Evolutionary conservation across 1,139 yeast species (phyloP).

Genomic region (Martiniozyma asiatica): DNA sequence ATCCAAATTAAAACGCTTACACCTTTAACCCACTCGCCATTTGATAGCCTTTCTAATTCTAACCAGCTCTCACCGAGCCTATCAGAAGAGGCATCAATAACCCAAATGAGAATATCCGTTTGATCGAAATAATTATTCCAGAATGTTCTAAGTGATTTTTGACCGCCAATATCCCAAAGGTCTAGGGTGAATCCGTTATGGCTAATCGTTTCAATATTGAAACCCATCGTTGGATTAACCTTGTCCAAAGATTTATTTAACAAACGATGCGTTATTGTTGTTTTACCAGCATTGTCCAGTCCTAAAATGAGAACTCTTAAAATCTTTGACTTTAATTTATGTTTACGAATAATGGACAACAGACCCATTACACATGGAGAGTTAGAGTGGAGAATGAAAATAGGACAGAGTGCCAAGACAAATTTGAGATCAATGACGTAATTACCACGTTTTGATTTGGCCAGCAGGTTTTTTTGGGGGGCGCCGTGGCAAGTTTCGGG

Average conservation of each 20-base stretch:
- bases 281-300: too few relatives aligned
- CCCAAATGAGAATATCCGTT: constrained; percentile 84
- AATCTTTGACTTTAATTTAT: too few relatives aligned
- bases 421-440: too few relatives aligned
- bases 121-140: constrained; percentile 89
- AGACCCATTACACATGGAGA: too few relatives aligned
- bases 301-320: too few relatives aligned
- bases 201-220: constrained; percentile 35
- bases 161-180: constrained; percentile 88
- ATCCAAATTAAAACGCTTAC: constrained; percentile 38
- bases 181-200: constrained; percentile 42
- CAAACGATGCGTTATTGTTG: too few relatives aligned
- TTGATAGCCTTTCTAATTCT: constrained; percentile 52
- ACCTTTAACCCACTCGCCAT: constrained; percentile 61
- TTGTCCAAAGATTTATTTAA: constrained; percentile 28
- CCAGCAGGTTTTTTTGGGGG: too few relatives aligned
- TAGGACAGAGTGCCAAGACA: too few relatives aligned
- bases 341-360: too few relatives aligned
- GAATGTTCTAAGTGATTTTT: constrained; percentile 60
- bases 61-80: constrained; percentile 51
- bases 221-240: constrained; percentile 57
- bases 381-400: too few relatives aligned
- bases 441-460: too few relatives aligned
- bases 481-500: too few relatives aligned
- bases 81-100: constrained; percentile 59